Percentiles rank a stretch among this genome's conserved stretches.
Conservation (phyloP, 164 flowering plant genomes). For the Stephania yunnanensis region DNA sequence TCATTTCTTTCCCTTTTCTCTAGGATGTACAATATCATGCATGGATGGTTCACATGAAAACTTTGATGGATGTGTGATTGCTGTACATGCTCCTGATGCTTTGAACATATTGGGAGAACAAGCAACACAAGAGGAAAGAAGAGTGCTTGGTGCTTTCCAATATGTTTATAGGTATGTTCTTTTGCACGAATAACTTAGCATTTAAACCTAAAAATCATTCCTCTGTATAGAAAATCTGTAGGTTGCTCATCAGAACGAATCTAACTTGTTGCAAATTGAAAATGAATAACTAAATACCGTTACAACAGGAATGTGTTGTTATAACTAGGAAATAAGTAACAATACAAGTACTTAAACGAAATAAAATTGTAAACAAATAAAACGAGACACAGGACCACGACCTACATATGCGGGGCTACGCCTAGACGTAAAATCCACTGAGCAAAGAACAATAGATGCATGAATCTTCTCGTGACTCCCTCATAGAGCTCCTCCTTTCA, state of each 20-base stretch:
- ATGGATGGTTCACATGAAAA: conserved; percentile 47
- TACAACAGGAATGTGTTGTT: no score
- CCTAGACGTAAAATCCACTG: no score
- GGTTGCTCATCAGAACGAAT: neutral
- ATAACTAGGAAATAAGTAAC: no score
- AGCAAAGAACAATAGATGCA: no score
- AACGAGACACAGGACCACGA: no score
- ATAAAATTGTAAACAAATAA: no score
- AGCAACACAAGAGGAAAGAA: conserved; percentile 66
- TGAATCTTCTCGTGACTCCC: no score
- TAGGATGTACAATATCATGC: conserved; percentile 57
- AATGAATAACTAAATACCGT: no score
- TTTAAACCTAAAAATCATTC: neutral
- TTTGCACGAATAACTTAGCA: neutral
- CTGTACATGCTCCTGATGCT: conserved; percentile 81
- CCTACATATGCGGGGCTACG: no score
- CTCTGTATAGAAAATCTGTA: neutral
- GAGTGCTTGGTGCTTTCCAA: conserved; percentile 86
- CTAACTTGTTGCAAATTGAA: neutral
- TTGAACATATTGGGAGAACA: conserved; percentile 49
- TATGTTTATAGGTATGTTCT: conserved; percentile 62
- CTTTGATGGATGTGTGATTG: conserved; percentile 56
- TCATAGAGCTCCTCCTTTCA: no score
- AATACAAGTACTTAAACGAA: no score
- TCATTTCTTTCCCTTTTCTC: neutral